These are phyloP conservation scores for Sordariomycetes sp. DNA, from an alignment of 2,329 filamentous ascomycete genomes.

Conservation along the genomic window DNA sequence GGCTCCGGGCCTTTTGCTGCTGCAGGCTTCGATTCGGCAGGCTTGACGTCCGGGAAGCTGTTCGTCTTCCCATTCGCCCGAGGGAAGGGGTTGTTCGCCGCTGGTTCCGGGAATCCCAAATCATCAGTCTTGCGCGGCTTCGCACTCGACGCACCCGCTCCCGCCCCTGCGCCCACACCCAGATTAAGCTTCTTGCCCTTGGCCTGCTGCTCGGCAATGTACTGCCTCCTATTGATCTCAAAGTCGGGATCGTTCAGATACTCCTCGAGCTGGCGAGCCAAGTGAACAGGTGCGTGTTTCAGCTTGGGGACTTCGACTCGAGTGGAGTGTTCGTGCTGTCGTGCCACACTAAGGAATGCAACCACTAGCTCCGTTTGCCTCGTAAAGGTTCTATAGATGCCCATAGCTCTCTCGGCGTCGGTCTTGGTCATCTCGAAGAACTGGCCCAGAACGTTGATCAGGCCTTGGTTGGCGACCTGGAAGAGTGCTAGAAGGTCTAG, in stretches of 20 bases:
- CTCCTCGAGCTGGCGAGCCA: conserved; percentile 84
- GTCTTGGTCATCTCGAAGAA: conserved; percentile 98
- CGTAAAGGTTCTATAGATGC: conserved; percentile 87
- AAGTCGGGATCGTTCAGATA: conserved; percentile 94
- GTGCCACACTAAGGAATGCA: conserved; percentile 75
- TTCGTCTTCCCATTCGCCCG: conserved; percentile 17
- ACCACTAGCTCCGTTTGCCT: conserved; percentile 90
- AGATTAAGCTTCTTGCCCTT: no score
- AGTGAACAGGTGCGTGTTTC: conserved; percentile 90
- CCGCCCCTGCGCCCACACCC: conserved; percentile 25
- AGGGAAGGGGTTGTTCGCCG: conserved; percentile 33
- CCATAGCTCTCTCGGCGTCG: conserved; percentile 84
- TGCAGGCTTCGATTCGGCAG: conserved; percentile 36
- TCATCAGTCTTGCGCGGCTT: conserved; percentile 26
- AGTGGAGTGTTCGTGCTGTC: conserved; percentile 87
- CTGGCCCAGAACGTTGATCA: conserved; percentile 92
- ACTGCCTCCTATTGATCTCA: conserved; percentile 85
- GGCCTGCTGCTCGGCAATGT: conserved; percentile 77
- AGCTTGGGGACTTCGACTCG: conserved; percentile 91
- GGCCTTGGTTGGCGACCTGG: conserved; percentile 90
- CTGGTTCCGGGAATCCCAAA: conserved; percentile 23
- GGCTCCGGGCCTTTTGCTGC: conserved; percentile 56
- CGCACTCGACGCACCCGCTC: conserved; percentile 15
- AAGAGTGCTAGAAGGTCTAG: conserved; percentile 84
- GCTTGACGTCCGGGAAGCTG: no score